Base-by-base conservation (phyloP, 306 rosid genomes). In the Ochetophila trinervis region DNA sequence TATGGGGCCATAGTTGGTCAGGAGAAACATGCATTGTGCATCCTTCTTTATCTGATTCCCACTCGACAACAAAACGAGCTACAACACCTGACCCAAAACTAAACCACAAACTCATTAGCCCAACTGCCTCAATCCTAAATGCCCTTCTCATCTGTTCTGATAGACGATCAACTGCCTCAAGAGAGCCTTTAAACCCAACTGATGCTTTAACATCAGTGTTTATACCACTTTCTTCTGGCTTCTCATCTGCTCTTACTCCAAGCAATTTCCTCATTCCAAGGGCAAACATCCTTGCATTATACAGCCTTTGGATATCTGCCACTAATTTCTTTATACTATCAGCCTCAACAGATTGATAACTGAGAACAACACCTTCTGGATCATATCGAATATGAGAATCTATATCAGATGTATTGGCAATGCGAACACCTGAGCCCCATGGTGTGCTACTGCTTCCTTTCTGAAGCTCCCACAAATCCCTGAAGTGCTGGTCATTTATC, bases 21-120 rank as follows among this genome's bases (percentile, higher is more conserved):
- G 99, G 97, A 70, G 97, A 88, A 53, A 94, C 96, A 61, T 94
- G 99, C 96, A 94, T 90, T 5, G 99, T 90, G 82, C 99, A 94
- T 80, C 99, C 99, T 77, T 94, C 97, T 75, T 86, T 90, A 58
- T 96, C 84, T 16, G 97, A 88, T 80, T 90, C 96, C 99, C 99
- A 94, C 79, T 94, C 99, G 24, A 94, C 99, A 73, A 86, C 99
- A 83, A 94, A 94, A 54, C 97, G 99, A 62, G 96, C 99, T 55
- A 90, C 86, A 58, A 83, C 96, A 60, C 91, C 81, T 23, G 92
- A 83, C 74, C 96, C 97, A 86, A 90, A 94, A 80, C 99, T 90
- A 86, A 94, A 94, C 97, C 99, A 90, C 80, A 94, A 72, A 79
- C 99, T 90, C 96, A 84, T 83, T 34, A 94, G 81, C 64, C 99